Percentiles rank a stretch among this genome's conserved stretches.
phyloP scores from a whole-genome alignment of 768 basidiomycete genomes.

The Sporobolomyces roseus region DNA sequence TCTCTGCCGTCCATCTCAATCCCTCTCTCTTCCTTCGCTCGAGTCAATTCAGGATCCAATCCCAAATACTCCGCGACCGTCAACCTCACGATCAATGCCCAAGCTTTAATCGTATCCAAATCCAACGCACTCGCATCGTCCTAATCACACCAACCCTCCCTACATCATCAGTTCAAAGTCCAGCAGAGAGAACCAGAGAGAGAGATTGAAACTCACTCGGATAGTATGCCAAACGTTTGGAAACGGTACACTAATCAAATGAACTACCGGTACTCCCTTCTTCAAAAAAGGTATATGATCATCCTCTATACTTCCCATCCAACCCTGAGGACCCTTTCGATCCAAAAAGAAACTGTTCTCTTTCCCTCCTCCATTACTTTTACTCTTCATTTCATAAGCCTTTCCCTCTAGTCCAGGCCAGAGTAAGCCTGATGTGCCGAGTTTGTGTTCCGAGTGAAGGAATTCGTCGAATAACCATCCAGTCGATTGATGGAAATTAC shows the following conservation, averaged over 20 bases:
- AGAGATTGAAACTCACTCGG: constrained; percentile 53
- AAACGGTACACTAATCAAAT: constrained; percentile 84
- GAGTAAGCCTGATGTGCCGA: constrained; percentile 66
- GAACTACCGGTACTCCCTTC: constrained; percentile 78
- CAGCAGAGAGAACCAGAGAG: constrained; percentile 7
- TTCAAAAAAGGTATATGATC: constrained; percentile 88
- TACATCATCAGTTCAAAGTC: neutral
- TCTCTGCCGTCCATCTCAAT: no score
- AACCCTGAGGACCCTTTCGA: constrained; percentile 51
- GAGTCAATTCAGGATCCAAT: constrained; percentile 36
- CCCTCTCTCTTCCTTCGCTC: no score
- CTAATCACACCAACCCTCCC: constrained; percentile 51
- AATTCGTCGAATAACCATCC: constrained; percentile 88
- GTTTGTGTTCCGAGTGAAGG: constrained; percentile 63
- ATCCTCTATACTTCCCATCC: constrained; percentile 59
- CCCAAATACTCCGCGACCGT: constrained; percentile 88
- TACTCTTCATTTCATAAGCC: neutral
- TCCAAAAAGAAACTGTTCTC: constrained; percentile 61
- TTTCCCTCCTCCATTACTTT: constrained; percentile 16
- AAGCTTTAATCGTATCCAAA: constrained; percentile 75
- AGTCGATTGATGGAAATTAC: constrained; percentile 78
- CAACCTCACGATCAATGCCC: constrained; percentile 82
- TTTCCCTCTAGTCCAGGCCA: constrained; percentile 28
- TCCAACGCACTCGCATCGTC: constrained; percentile 86
- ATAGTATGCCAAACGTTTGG: constrained; percentile 84